Evolutionary conservation across 2,329 filamentous ascomycete species (phyloP).

Genomic region (Trichoderma gracile): DNA sequence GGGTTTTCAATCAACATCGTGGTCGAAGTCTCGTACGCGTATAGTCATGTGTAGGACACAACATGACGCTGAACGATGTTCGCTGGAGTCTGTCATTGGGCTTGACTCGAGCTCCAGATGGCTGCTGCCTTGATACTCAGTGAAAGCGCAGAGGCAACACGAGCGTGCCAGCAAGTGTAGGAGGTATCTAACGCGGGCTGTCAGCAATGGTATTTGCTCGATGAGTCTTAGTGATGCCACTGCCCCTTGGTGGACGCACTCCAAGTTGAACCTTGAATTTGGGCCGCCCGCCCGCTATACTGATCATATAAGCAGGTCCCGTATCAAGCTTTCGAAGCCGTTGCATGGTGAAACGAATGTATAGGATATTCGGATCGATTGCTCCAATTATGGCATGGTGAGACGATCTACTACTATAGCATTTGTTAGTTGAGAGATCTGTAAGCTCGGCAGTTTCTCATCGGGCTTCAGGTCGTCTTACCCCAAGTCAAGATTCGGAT

Average conservation of each 20-base stretch:
- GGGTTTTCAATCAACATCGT: conserved; percentile 9
- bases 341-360: not conserved
- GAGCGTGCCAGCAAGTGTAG: not conserved
- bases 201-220: not conserved
- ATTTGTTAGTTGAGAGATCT: conserved; percentile 7
- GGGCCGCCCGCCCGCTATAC: not conserved
- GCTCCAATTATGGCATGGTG: conserved; percentile 1
- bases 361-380: not conserved
- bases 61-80: not conserved
- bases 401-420: conserved; percentile 6
- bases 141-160: not conserved
- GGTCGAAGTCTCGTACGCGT: not conserved
- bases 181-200: too few species aligned
- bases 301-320: not conserved
- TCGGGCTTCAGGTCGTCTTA: not conserved
- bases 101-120: not conserved
- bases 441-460: conserved; percentile 15
- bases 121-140: not conserved
- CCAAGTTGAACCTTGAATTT: not conserved
- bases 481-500: not conserved
- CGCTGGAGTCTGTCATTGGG: not conserved
- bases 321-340: conserved; percentile 15
- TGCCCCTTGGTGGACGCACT: not conserved
- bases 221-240: not conserved
- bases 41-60: not conserved